Evolutionary conservation across 2,329 filamentous ascomycete species (phyloP), one percentile per base, ranked within the genome.

Genomic region (Fusarium nygamai): DNA sequence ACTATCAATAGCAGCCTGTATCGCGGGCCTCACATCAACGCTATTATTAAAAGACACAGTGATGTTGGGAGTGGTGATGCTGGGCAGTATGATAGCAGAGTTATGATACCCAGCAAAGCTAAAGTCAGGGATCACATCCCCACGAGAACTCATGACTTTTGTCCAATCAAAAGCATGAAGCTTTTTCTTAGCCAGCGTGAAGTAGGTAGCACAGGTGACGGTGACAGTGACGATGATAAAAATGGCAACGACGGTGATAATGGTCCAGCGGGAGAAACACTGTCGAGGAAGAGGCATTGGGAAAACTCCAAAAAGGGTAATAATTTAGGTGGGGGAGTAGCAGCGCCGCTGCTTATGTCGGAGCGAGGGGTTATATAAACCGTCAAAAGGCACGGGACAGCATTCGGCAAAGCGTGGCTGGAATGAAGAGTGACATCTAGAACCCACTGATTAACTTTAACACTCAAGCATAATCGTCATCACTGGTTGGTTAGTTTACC

Each of bases 81-180:
- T n/a, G 8, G 74, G 76, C 7, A 78, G 24, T 38, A 62, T 66
- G 16, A 53, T 61, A 8, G 74, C 64, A 3, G 76, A 78, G 22
- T 51, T 62, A 20, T 66, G 76, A 20, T 78, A 78, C 0, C 76
- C 76, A 19, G 69, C 57, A 56, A 58, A 78, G 27, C 76, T 78
- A 14, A 78, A 78, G 39, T 78, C 76, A 3, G 76, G 76, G 4
- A 78, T 22, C 1, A 44, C n/a, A 33, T 77, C 75, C 2, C 73
- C 75, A 3, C 54, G 60, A 27, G 50, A 13, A 13, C 24, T 75
- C 20, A 34, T 46, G 16, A 76, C 57, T 16, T 29, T 44, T 8
- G 36, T 34, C 74, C 74, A 76, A n/a, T 76, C 69, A 13, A 75
- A 72, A 1, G 38, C 36, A 44, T 73, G 38, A n/a, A 33, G 57